These are phyloP conservation scores for Delphinella strobiligena DNA, from an alignment of 2,329 filamentous ascomycete genomes.

Conservation along the genomic window DNA sequence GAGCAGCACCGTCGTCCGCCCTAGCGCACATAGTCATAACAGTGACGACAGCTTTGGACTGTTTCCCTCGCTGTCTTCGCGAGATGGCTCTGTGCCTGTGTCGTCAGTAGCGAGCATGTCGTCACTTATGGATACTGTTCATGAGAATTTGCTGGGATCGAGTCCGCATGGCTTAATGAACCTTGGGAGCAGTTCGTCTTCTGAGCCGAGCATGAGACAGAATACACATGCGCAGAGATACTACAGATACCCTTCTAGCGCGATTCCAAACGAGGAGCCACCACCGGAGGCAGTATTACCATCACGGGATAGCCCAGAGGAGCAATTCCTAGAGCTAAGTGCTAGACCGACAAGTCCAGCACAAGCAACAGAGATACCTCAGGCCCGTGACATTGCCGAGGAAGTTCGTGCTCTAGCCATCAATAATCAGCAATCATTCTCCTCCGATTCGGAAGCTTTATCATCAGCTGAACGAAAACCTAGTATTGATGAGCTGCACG, in stretches of 20 bases:
- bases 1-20: background rate
- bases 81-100: slow-evolving; percentile 37
- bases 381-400: slow-evolving; percentile 16
- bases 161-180: slow-evolving; percentile 6
- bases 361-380: slow-evolving; percentile 1
- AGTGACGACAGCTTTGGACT: slow-evolving; percentile 52
- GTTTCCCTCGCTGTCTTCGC: slow-evolving; percentile 51
- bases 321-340: background rate
- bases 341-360: background rate
- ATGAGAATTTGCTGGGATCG: slow-evolving; percentile 7
- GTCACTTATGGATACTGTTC: slow-evolving; percentile 12
- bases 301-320: background rate
- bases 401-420: slow-evolving; percentile 26
- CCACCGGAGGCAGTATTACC: background rate
- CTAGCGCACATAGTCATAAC: slow-evolving; percentile 27
- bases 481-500: background rate
- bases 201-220: slow-evolving; percentile 1
- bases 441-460: slow-evolving; percentile 14
- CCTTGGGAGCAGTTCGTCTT: slow-evolving; percentile 7
- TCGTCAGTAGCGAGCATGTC: slow-evolving; percentile 32
- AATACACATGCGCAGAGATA: background rate
- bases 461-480: background rate
- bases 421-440: slow-evolving; percentile 25
- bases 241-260: background rate
- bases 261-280: background rate